Conservation (phyloP, 306 rosid genomes). For the Corylus avellana region DNA sequence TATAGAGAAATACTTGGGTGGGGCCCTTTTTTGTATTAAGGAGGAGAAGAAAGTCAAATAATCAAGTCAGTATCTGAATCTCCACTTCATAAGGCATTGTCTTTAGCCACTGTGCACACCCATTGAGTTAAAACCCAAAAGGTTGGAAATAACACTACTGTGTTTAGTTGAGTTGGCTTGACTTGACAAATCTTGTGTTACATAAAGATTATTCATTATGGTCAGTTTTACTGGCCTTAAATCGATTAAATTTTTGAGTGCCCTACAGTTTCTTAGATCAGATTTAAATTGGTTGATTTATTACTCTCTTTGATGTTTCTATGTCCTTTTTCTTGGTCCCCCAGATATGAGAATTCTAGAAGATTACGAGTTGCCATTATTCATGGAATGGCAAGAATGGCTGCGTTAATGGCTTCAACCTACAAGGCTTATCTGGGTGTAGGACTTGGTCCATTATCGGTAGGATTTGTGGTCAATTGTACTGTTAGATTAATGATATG, state of each 20-base stretch:
- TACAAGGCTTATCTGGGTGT: conserved; percentile 88
- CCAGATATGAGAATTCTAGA: conserved; percentile 75
- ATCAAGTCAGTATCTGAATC: background rate
- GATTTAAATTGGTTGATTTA: conserved; percentile 1
- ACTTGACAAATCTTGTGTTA: background rate
- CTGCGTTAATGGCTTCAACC: conserved; percentile 94
- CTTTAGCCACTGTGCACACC: background rate
- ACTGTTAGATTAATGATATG: no score
- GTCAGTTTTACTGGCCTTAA: background rate
- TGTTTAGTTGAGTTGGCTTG: background rate
- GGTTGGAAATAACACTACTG: background rate
- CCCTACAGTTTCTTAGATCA: background rate
- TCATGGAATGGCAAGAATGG: conserved; percentile 99
- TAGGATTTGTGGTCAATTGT: conserved; percentile 25
- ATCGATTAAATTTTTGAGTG: background rate
- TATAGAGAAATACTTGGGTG: background rate
- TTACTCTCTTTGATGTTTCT: conserved; percentile 16
- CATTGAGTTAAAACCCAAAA: background rate
- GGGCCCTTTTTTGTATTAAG: background rate
- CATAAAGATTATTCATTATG: no score
- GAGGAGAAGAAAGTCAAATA: background rate
- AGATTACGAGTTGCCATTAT: conserved; percentile 73
- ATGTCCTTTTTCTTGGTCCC: conserved; percentile 2
- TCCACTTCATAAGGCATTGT: background rate
- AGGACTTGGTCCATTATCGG: conserved; percentile 95